Base-by-base conservation (phyloP, 1,139 yeast species). In the Hyphopichia khmerensis region DNA sequence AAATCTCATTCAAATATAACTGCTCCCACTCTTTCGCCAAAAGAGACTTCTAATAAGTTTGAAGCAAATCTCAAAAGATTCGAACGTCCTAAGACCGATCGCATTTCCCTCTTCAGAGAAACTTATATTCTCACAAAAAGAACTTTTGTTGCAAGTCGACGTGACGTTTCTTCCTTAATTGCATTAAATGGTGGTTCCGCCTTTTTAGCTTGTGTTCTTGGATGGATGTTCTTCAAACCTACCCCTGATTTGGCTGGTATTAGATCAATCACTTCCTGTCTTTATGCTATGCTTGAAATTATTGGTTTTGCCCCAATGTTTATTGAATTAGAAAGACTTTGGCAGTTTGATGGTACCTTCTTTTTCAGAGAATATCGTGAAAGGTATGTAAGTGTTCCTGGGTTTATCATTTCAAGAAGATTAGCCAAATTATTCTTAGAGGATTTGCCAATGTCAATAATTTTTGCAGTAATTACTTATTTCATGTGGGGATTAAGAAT, bases 141-240 rank as follows among this genome's bases (percentile, higher is more conserved):
- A 44, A 77, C 83, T 4, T 65, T 80, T 33, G 51, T 75, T 18
- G 56, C 84, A 3, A 77, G 86, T 31, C 63, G 66, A 29, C 69
- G 95, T 46, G 96, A 88, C 55, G 75, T 72, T 3, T 59, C 72
- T 43, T 82, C 88, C 0, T 64, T 80, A 38, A 43, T 70, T 4
- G 80, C 87, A 0, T 65, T 84, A 15, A 59, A 80, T 16, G 56
- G 77, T 11, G 89, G 86, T 38, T 72, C 85, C 1, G 48, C 77
- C 0, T 48, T 83, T 2, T 67, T 87, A 58, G 90, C 86, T 0
- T 56, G 80, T 1, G 65, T 82, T 19, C 67, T 79, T 38, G 96
- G 96, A 0, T 87, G 95, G 91, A 75, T 87, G 44, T 89, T 84
- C 55, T 85, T 66, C 59, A 77, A 77, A 49, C 89, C 93, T 0